Evolutionary conservation across 441 rosid genomes (phyloP), one percentile per base, ranked within the genome.

Genomic region (Metrosideros polymorpha): DNA sequence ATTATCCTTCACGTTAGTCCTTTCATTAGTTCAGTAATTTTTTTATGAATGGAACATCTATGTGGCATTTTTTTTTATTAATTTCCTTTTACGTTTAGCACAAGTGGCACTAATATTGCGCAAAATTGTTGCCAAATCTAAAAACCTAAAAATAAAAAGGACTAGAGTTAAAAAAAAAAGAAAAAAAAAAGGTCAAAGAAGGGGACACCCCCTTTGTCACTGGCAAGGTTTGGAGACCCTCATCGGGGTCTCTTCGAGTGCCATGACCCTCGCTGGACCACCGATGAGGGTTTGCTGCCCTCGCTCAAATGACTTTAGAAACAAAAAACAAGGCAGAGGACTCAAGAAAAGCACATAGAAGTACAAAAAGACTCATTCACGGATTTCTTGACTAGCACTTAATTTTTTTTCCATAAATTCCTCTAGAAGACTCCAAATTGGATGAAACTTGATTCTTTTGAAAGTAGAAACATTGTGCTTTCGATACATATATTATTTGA

Each of bases 281-380:
- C 27, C 25, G 9, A 53, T 18, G 10, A 53, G 27, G 56, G 56
- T 22, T 10, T 10, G 57, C n/a, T n/a, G 2, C 66, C 66, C 19
- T 6, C 2, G 0, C 22, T 59, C 19, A 14, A 59, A 12, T n/a
- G 63, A 61, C 9, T 29, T 8, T 6, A 29, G 39, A 7, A 14
- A 30, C 5, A 15, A 29, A n/a, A 57, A 12, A n/a, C 32, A 6
- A 57, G 8, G 0, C 17, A 12, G n/a, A 0, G 32, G 35, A n/a
- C 32, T 57, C 8, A 57, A 57, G 4, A 3, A 3, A 57, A 57
- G 32, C 18, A 56, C 4, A 2, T 27, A 6, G 13, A 56, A 56
- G 61, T 25, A 5, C 29, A 10, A 55, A 55, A 56, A 56, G 61
- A 56, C 61, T 56, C 15, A 27, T 27, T 27, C 61, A 27, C 1